Evolutionary conservation across 2,329 filamentous ascomycete species (phyloP).

Genomic region (Neopestalotiopsis sp.): DNA sequence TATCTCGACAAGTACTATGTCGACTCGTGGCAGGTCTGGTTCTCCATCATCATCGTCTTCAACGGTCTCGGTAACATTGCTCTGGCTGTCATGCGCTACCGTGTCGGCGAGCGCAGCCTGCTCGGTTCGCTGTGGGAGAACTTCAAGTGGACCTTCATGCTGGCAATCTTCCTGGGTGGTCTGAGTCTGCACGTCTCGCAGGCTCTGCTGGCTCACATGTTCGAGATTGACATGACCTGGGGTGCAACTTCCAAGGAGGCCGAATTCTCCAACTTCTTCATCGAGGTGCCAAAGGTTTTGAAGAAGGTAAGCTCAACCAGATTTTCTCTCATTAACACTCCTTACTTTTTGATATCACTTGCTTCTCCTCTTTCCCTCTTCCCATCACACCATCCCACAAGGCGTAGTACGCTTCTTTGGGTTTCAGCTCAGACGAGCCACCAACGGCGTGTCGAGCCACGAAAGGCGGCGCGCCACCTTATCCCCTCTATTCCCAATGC

Average conservation of each 20-base stretch:
- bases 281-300: conserved; percentile 80
- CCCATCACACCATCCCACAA: background rate
- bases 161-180: conserved; percentile 84
- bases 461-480: background rate
- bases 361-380: background rate
- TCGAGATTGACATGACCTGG: conserved; percentile 87
- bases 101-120: conserved; percentile 68
- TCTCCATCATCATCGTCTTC: conserved; percentile 81
- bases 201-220: conserved; percentile 81
- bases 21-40: conserved; percentile 78
- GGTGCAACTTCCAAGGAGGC: conserved; percentile 84
- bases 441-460: background rate
- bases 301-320: conserved; percentile 67
- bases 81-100: conserved; percentile 75
- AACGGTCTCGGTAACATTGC: conserved; percentile 76
- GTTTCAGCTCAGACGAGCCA: conserved; percentile 29
- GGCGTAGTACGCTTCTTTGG: conserved; percentile 13
- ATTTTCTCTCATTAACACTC: conserved; percentile 27
- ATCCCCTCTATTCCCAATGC: conserved; percentile 11
- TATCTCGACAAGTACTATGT: conserved; percentile 71
- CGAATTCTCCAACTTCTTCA: conserved; percentile 83
- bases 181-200: conserved; percentile 82
- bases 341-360: conserved; percentile 19
- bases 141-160: conserved; percentile 75
- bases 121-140: conserved; percentile 64